A percentile compares a stretch with the other conserved stretches of the same genome.
phyloP scores from a whole-genome alignment of 441 rosid species.

The Isatis lusitanica region DNA sequence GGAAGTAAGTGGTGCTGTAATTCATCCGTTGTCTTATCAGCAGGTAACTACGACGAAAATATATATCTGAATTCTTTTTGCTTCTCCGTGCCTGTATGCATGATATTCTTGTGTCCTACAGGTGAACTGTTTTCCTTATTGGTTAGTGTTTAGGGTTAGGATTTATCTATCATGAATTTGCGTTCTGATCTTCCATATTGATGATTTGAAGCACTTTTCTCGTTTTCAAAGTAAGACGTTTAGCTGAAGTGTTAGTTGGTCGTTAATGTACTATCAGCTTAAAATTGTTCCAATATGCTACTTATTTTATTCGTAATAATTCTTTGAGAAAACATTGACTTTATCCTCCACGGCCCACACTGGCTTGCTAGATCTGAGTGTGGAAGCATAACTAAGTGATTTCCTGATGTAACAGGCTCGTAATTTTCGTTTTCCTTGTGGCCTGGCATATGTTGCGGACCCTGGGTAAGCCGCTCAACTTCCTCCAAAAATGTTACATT shows the following conservation, averaged over 20 bases:
- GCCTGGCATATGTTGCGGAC: slow-evolving; percentile 91
- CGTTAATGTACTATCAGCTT: neutral
- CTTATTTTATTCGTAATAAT: neutral
- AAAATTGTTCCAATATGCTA: neutral
- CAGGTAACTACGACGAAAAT: slow-evolving; percentile 53
- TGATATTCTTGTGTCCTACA: slow-evolving; percentile 7
- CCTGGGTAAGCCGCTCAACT: slow-evolving; percentile 71
- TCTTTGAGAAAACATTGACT: neutral
- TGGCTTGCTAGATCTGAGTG: slow-evolving; percentile 2
- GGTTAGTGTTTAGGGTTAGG: slow-evolving; percentile 5
- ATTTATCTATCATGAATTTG: slow-evolving; percentile 15
- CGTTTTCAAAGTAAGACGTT: slow-evolving; percentile 1
- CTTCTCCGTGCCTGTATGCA: slow-evolving; percentile 6
- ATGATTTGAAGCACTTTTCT: slow-evolving; percentile 1
- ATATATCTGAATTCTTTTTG: neutral
- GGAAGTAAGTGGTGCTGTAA: slow-evolving; percentile 95
- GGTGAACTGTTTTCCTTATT: slow-evolving; percentile 12
- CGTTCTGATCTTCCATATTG: neutral
- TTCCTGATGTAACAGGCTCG: slow-evolving; percentile 69
- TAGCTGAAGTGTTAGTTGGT: slow-evolving; percentile 7
- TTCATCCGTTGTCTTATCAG: slow-evolving; percentile 95
- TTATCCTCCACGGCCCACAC: neutral
- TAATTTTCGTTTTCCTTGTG: slow-evolving; percentile 91
- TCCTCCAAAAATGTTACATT: slow-evolving; percentile 17
- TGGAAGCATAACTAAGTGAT: slow-evolving; percentile 2